phyloP scores from a whole-genome alignment of 306 rosid genomes.

The Oxytropis ochrocephala region DNA sequence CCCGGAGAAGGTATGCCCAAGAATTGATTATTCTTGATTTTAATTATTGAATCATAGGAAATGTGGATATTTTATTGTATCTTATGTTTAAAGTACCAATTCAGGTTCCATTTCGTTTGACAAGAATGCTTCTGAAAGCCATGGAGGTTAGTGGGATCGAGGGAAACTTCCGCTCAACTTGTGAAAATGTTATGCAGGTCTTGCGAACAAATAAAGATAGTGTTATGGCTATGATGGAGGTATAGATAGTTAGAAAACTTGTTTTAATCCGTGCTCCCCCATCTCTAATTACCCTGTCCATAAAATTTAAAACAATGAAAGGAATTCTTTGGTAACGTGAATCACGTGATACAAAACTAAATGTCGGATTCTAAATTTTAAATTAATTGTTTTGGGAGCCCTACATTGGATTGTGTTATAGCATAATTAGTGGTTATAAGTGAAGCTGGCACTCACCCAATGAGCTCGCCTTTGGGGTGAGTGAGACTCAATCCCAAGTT shows the following conservation, averaged over 20 bases:
- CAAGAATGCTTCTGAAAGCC: slow-evolving; percentile 98
- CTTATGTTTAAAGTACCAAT: slow-evolving; percentile 15
- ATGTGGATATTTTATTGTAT: slow-evolving; percentile 10
- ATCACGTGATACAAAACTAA: too few species aligned
- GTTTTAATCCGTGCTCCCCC: neutral
- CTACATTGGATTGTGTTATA: too few species aligned
- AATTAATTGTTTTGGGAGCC: too few species aligned
- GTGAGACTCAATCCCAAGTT: too few species aligned
- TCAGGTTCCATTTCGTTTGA: slow-evolving; percentile 96
- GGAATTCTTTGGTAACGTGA: too few species aligned
- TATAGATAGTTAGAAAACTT: neutral
- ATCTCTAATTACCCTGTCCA: neutral
- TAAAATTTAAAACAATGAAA: too few species aligned
- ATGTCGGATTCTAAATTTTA: too few species aligned
- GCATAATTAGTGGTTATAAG: too few species aligned
- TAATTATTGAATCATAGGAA: neutral
- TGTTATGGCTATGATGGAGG: slow-evolving; percentile 99
- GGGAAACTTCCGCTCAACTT: slow-evolving; percentile 97
- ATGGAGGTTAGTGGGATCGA: slow-evolving; percentile 99
- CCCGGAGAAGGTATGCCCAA: slow-evolving; percentile 72
- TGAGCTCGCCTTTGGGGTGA: too few species aligned
- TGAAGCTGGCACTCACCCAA: too few species aligned
- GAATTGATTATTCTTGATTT: neutral
- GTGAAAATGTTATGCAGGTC: slow-evolving; percentile 96
- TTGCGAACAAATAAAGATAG: slow-evolving; percentile 78